Percentiles rank a stretch among this genome's conserved stretches.
Conservation (phyloP, 169 alveolate species). For the Eimeria necatrix region DNA sequence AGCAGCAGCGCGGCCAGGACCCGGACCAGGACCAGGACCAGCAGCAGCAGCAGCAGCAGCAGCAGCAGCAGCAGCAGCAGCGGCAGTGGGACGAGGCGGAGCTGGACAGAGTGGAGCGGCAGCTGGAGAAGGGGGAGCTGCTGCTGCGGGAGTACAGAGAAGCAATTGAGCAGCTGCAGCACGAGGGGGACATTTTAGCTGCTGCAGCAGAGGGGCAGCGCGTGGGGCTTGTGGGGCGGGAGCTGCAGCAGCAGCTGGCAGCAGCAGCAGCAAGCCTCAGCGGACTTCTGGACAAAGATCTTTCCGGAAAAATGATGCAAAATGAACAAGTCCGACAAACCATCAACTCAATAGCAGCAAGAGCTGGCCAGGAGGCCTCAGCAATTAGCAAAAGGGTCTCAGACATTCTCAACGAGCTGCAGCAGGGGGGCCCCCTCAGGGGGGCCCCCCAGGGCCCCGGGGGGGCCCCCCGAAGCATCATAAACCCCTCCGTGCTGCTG, state of each 20-base stretch:
- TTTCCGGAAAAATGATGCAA: too few species aligned
- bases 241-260: background rate
- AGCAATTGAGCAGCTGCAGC: background rate
- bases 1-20: background rate
- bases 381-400: conserved; percentile 18
- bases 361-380: conserved; percentile 13
- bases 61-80: too few species aligned
- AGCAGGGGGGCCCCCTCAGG: background rate
- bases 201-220: conserved; percentile 6
- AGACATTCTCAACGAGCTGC: background rate
- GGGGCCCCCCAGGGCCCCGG: background rate
- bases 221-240: conserved; percentile 22
- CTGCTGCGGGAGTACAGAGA: background rate
- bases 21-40: background rate
- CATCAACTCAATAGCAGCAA: background rate
- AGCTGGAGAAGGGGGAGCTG: background rate
- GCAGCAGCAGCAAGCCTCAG: background rate
- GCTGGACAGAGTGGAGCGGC: background rate
- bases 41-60: background rate
- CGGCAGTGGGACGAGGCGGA: background rate
- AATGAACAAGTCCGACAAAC: too few species aligned
- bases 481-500: background rate
- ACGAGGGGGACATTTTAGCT: background rate
- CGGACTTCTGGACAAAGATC: too few species aligned
- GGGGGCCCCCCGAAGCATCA: too few species aligned